Evolutionary conservation across 305 asterid species (phyloP).

Genomic region (Fraxinus sp.): DNA sequence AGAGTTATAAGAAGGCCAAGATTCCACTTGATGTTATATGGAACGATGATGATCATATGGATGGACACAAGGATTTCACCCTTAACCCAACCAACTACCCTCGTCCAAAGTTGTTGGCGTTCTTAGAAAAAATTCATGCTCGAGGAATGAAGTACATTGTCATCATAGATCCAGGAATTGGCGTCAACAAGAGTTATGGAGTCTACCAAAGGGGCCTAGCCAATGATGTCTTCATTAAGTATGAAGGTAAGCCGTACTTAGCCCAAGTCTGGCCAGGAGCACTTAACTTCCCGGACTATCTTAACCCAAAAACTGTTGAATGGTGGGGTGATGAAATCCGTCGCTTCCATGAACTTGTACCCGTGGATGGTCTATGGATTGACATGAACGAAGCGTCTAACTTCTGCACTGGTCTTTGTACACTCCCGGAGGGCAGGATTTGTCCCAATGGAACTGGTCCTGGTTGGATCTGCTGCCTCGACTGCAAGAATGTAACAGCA

Average conservation of each 20-base stretch:
- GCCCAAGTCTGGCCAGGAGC: background rate
- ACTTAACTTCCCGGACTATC: background rate
- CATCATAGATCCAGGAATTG: background rate
- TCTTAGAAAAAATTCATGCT: background rate
- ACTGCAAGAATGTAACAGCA: background rate
- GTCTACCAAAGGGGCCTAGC: background rate
- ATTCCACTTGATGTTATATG: background rate
- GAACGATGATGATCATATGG: background rate
- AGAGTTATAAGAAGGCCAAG: background rate
- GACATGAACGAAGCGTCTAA: background rate
- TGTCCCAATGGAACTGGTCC: background rate
- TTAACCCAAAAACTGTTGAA: background rate
- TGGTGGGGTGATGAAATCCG: background rate
- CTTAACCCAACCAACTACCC: background rate
- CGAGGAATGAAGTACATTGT: background rate
- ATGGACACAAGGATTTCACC: background rate
- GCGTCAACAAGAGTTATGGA: background rate
- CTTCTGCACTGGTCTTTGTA: background rate
- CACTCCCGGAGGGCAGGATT: background rate
- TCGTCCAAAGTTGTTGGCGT: background rate
- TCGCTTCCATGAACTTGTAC: background rate
- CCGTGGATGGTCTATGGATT: background rate
- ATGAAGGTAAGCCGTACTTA: background rate
- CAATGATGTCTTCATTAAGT: background rate
- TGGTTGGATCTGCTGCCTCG: background rate